phyloP scores from a whole-genome alignment of 2,329 filamentous ascomycete species.

The Paracoccidioides lutzii region DNA sequence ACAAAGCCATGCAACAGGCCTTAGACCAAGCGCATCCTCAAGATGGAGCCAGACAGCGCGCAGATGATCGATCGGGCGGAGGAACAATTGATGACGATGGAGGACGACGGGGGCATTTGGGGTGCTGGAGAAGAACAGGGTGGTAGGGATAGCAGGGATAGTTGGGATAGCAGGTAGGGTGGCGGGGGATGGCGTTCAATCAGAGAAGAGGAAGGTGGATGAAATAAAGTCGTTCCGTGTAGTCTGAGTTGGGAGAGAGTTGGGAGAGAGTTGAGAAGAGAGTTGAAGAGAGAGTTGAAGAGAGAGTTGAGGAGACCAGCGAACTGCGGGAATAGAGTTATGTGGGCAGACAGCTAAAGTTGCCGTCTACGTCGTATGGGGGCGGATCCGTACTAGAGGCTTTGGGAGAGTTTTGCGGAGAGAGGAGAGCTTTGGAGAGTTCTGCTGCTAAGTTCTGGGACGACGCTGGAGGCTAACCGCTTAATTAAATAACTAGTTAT shows the following conservation, averaged over 20 bases:
- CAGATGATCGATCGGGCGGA: background rate
- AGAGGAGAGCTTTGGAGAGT: background rate
- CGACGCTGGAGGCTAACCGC: too few species aligned
- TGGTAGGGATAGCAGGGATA: background rate
- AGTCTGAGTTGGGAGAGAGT: conserved; percentile 1
- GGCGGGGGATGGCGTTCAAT: background rate
- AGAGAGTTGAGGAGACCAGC: too few species aligned
- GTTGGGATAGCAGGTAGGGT: background rate
- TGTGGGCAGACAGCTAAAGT: too few species aligned
- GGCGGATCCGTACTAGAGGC: background rate
- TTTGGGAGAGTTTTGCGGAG: background rate
- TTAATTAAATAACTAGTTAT: too few species aligned
- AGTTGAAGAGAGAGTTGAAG: too few species aligned
- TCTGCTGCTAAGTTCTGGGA: too few species aligned
- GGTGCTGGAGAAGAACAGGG: background rate
- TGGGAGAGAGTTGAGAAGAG: too few species aligned
- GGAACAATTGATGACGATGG: conserved; percentile 1
- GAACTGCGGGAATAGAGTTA: too few species aligned
- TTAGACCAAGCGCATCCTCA: background rate
- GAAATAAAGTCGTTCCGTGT: too few species aligned
- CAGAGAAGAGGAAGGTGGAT: background rate
- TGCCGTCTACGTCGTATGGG: background rate
- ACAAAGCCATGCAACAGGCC: background rate
- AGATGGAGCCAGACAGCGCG: background rate
- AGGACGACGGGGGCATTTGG: background rate